Evolutionary conservation across 805 yeast genomes (phyloP).

Genomic region (Deakozyma indianensis): DNA sequence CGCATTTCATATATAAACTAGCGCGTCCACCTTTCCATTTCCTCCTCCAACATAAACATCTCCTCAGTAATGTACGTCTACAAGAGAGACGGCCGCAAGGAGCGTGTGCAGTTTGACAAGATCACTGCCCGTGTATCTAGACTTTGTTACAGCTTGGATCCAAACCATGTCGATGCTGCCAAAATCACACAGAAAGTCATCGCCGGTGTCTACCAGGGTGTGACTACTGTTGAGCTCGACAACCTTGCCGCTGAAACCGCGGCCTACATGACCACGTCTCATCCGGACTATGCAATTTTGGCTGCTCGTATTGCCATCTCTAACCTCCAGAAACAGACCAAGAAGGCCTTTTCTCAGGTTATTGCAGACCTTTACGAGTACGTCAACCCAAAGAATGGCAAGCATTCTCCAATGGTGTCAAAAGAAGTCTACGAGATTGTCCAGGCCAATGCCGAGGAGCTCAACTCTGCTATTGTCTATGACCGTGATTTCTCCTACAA

Average conservation of each 20-base stretch:
- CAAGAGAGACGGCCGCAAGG: conserved; percentile 89
- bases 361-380: conserved; percentile 59
- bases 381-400: conserved; percentile 64
- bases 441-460: conserved; percentile 42
- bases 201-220: conserved; percentile 94
- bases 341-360: conserved; percentile 70
- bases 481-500: conserved; percentile 67
- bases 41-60: background rate
- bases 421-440: conserved; percentile 51
- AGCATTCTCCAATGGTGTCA: conserved; percentile 58
- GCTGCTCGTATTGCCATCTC: conserved; percentile 96
- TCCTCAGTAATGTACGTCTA: conserved; percentile 51
- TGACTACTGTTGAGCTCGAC: conserved; percentile 78
- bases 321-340: conserved; percentile 87
- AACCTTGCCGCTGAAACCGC: conserved; percentile 91
- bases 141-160: conserved; percentile 85
- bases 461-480: conserved; percentile 60
- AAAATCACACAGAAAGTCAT: conserved; percentile 92
- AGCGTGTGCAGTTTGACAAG: conserved; percentile 89
- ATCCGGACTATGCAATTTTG: conserved; percentile 91
- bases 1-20: background rate
- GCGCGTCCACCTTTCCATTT: background rate
- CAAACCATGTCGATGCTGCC: conserved; percentile 85
- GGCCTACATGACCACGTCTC: conserved; percentile 92
- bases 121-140: conserved; percentile 92